Conservation (phyloP, 1,139 yeast species). For the Ogataea hybrid region DNA sequence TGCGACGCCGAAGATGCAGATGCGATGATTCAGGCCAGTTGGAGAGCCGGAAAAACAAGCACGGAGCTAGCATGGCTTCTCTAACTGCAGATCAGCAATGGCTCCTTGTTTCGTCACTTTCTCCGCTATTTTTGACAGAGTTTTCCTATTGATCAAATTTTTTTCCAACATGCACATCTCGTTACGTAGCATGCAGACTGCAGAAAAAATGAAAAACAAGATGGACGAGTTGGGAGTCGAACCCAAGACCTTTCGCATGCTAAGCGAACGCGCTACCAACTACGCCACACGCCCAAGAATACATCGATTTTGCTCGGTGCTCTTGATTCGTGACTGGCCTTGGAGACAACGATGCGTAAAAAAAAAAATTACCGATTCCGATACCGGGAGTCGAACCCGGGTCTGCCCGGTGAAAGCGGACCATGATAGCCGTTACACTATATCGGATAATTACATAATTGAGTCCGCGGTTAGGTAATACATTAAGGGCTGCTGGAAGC, state of each 20-base stretch:
- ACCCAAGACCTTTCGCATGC: slow-evolving; percentile 65
- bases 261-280: slow-evolving; percentile 68
- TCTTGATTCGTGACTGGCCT: not conserved
- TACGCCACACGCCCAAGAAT: slow-evolving; percentile 57
- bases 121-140: not conserved
- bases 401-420: slow-evolving; percentile 75
- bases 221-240: slow-evolving; percentile 65
- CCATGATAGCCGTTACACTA: slow-evolving; percentile 76
- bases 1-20: slow-evolving; percentile 5
- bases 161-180: slow-evolving; percentile 4
- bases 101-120: not conserved
- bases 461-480: not conserved
- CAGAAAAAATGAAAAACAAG: slow-evolving; percentile 5
- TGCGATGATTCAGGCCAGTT: not conserved
- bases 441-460: slow-evolving; percentile 42
- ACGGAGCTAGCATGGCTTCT: not conserved
- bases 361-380: slow-evolving; percentile 34
- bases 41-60: not conserved
- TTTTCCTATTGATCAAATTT: not conserved
- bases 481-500: not conserved
- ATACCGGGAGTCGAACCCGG: slow-evolving; percentile 78
- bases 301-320: not conserved
- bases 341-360: too few relatives aligned
- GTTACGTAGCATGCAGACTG: slow-evolving; percentile 9
- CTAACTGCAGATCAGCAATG: not conserved